Evolutionary conservation across 495 filamentous ascomycete genomes (phyloP).

Genomic region (Tuber brumale): DNA sequence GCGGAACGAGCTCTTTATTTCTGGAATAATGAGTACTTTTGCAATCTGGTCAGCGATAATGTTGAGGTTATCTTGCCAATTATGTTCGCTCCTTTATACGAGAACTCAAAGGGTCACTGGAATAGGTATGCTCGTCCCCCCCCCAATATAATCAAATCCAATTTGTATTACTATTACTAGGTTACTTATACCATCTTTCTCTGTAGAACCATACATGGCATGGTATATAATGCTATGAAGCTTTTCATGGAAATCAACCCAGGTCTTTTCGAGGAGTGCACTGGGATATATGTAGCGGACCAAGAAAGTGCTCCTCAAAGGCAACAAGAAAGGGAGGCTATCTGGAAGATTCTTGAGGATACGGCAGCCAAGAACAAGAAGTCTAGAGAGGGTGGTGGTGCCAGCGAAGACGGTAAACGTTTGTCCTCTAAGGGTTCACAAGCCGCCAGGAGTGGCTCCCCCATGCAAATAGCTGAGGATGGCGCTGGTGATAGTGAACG

Average conservation of each 20-base stretch:
- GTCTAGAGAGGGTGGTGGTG: slow-evolving; percentile 39
- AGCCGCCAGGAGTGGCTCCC: slow-evolving; percentile 47
- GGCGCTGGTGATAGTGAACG: slow-evolving; percentile 61
- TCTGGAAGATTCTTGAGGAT: slow-evolving; percentile 81
- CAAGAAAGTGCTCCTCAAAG: slow-evolving; percentile 80
- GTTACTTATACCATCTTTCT: slow-evolving; percentile 4
- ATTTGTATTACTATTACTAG: not conserved
- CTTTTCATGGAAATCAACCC: slow-evolving; percentile 99
- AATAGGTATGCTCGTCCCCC: slow-evolving; percentile 64
- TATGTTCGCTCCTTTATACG: slow-evolving; percentile 98
- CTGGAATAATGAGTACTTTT: slow-evolving; percentile 99
- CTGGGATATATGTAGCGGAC: slow-evolving; percentile 93
- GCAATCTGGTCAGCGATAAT: slow-evolving; percentile 98
- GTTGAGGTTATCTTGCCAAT: slow-evolving; percentile 97
- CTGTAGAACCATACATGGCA: slow-evolving; percentile 90
- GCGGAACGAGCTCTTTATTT: slow-evolving; percentile 97
- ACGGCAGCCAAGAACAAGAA: slow-evolving; percentile 63
- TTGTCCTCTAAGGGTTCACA: slow-evolving; percentile 39
- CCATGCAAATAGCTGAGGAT: slow-evolving; percentile 54
- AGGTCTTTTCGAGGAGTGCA: slow-evolving; percentile 96
- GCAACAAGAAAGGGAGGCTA: slow-evolving; percentile 64
- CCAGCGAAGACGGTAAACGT: slow-evolving; percentile 22
- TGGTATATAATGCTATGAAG: slow-evolving; percentile 99
- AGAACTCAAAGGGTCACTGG: slow-evolving; percentile 99
- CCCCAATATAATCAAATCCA: not conserved